Conservation (phyloP, 805 yeast genomes). For the Kodamaea laetipori region DNA sequence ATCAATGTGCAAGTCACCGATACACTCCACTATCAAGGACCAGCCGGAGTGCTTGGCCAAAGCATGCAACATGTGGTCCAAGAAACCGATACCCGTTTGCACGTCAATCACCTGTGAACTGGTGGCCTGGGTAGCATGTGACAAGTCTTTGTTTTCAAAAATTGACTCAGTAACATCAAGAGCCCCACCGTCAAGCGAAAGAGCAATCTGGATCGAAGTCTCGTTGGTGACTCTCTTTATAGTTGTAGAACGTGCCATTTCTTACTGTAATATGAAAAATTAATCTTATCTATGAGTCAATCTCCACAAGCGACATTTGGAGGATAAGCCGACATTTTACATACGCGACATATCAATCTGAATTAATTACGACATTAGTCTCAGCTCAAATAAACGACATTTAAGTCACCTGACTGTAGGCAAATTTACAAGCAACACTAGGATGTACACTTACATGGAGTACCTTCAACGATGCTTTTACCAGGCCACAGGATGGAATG, state of each 20-base stretch:
- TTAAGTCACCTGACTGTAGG: too few relatives aligned
- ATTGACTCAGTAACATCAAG: conserved; percentile 64
- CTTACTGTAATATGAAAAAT: not conserved
- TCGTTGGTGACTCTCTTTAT: conserved; percentile 83
- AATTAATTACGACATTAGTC: too few relatives aligned
- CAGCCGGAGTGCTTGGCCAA: conserved; percentile 96
- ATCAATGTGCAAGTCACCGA: conserved; percentile 93
- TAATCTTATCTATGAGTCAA: conserved; percentile 7
- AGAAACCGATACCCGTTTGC: conserved; percentile 90
- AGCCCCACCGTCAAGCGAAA: conserved; percentile 85
- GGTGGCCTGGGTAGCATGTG: conserved; percentile 70
- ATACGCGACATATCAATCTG: too few relatives aligned
- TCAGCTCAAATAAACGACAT: too few relatives aligned
- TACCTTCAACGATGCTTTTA: conserved; percentile 75
- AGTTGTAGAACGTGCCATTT: conserved; percentile 36
- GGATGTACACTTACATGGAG: conserved; percentile 85
- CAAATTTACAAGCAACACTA: too few relatives aligned
- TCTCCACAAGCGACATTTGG: conserved; percentile 1
- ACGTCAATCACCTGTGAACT: conserved; percentile 72
- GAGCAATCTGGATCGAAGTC: conserved; percentile 84
- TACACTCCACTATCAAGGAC: conserved; percentile 86
- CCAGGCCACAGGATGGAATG: conserved; percentile 72
- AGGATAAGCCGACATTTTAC: too few relatives aligned
- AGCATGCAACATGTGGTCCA: conserved; percentile 98
- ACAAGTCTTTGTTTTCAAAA: conserved; percentile 35